Evolutionary conservation across 768 basidiomycete species (phyloP), one percentile per base, ranked within the genome.

Genomic region (Suillus lakei): DNA sequence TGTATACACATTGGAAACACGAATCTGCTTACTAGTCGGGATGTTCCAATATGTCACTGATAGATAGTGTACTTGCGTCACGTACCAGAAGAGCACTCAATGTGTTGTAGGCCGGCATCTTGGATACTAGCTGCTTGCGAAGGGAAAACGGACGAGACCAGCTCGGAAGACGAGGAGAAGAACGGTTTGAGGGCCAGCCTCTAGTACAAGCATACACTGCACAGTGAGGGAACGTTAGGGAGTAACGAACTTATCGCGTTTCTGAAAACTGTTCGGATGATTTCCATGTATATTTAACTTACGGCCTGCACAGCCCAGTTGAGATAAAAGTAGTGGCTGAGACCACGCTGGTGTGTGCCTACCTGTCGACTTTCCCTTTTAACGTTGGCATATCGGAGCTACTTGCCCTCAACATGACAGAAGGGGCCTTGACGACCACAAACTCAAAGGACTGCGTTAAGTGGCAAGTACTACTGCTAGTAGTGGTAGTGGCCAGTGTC

Each of bases 21-120:
- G 15, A 60, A 62, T 43, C 50, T 2, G 69, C 78, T 69, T 46
- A 79, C 78, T 62, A 74, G 70, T 80, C 76, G 41, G 78, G 77
- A 67, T 79, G 76, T 34, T 55, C 67, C n/a, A 74, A 54, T 62
- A 77, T 73, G 54, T 75, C 73, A 15, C 69, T 61, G 18, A 68
- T 60, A 15, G 67, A 66, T 30, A 67, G 65, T 56, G 55, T 51
- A 55, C 60, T 55, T 64, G 30, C 18, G 32, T 44, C 48, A 32
- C 38, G 63, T 23, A 64, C 53, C 54, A 55, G 48, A 48, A 61
- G 61, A 46, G 63, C 59, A 62, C 50, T 62, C 60, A 28, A 18
- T 50, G 36, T 21, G 36, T 21, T 18, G 32, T 62, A n/a, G 41
- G 53, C 34, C 9, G 12, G 61, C 64, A 65, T 68, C 21, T 36